Conservation (phyloP, 805 yeast species). For the Candida easanensis region DNA sequence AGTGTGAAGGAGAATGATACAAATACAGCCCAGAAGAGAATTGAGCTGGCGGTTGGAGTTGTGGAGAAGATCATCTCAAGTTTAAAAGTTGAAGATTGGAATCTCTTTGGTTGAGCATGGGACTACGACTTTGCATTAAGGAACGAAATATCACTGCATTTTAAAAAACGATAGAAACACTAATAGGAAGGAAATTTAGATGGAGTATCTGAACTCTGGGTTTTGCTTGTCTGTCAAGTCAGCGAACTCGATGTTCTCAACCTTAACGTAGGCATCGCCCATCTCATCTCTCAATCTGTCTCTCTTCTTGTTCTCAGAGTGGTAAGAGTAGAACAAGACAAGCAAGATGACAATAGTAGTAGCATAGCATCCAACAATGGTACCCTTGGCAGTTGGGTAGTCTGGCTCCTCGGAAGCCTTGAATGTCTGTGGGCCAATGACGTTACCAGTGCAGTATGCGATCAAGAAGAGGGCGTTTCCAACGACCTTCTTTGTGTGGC, state of each 20-base stretch:
- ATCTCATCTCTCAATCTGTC: slow-evolving; percentile 31
- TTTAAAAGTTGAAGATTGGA: slow-evolving; percentile 45
- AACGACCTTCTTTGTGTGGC: slow-evolving; percentile 69
- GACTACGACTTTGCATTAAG: too few relatives aligned
- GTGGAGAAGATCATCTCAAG: slow-evolving; percentile 27
- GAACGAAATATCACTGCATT: too few relatives aligned
- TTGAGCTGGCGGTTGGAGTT: slow-evolving; percentile 26
- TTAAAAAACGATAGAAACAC: background rate
- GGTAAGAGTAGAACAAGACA: slow-evolving; percentile 27
- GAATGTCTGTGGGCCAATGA: slow-evolving; percentile 75
- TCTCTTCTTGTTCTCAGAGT: slow-evolving; percentile 42
- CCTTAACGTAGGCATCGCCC: slow-evolving; percentile 24
- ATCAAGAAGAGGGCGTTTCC: slow-evolving; percentile 57
- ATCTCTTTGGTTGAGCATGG: slow-evolving; percentile 37
- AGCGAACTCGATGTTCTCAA: slow-evolving; percentile 39
- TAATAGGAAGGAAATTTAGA: background rate
- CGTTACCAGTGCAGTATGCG: slow-evolving; percentile 65
- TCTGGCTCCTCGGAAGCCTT: slow-evolving; percentile 53
- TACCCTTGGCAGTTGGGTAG: slow-evolving; percentile 52
- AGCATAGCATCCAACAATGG: slow-evolving; percentile 23
- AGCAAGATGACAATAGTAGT: slow-evolving; percentile 40
- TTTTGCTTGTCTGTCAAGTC: slow-evolving; percentile 41
- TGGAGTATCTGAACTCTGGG: slow-evolving; percentile 33
- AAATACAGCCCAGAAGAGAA: slow-evolving; percentile 28
- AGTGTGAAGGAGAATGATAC: slow-evolving; percentile 1